Evolutionary conservation across 352 stramenopile species (phyloP), one percentile per base, ranked within the genome.

Genomic region (Globisporangium alternatum): DNA sequence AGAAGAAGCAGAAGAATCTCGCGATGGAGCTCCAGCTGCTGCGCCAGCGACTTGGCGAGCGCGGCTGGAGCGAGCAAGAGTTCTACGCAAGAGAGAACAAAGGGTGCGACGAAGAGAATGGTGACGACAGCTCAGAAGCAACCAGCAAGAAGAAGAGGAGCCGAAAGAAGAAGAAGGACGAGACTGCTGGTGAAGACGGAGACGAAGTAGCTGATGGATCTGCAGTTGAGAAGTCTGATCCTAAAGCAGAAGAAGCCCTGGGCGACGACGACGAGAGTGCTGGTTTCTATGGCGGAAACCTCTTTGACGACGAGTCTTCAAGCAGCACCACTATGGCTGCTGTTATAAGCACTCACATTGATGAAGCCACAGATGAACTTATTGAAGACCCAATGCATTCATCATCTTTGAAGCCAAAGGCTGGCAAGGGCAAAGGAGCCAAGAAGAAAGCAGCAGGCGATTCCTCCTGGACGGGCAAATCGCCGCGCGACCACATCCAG

Each of bases 401-500:
- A 43, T 35, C 56, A 10, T n/a, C 55, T 6, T 10, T 37, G 21
- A 52, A 74, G 39, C 55, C 75, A 17, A 56, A 63, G 31, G 30
- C 52, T 21, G 51, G 37, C 12, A 84, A 77, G 33, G 60, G 65
- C 5, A 76, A 70, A 51, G 75, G 77, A 39, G 60, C 53, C 37
- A 86, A 75, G 9, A 82, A 68, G 37, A 74, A 76, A 65, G 73
- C 56, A 64, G 64, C 3, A 53, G 63, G 13, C 70, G n/a, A 21
- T 17, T 15, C 70, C 31, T 67, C 70, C 35, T 93, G 83, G 83
- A 93, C 81, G 0, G 83, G 83, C 44, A 94, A 91, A 51, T 97
- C 89, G 3, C 93, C 95, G 3, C 78, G 94, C 35, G 81, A 97
- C 57, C 81, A 95, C 35, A 71, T 98, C 37, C 75, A 97, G 31